Base-by-base conservation (phyloP, 495 filamentous ascomycete genomes). In the Acidomyces sp. region DNA sequence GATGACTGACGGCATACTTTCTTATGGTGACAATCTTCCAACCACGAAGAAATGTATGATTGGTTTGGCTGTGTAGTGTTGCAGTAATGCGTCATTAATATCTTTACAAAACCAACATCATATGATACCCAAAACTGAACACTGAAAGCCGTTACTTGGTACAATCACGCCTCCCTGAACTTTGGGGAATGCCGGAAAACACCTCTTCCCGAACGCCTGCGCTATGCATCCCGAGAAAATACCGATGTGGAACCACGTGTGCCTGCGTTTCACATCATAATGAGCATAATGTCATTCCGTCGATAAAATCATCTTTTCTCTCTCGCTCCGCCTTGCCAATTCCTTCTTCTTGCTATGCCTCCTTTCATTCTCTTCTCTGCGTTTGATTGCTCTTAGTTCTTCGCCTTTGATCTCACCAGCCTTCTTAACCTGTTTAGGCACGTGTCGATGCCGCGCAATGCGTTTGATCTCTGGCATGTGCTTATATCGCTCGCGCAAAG, bases 391-490 rank as follows among this genome's bases (percentile, higher is more conserved):
- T 55, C 68, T 69, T 42, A 95, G 62, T 64, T 96, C 92, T 53
- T 92, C 85, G 43, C 65, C 66, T 73, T 99, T 99, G 57, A 99
- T 99, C 64, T 93, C 88, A 34, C 73, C 78, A 9, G 92, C 90
- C 73, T 95, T 96, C 82, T 93, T 99, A 45, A 99, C 76, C 51
- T 79, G 72, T 71, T 87, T 85, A 17, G 92, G 92, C 49, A 95
- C 60, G 62, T 95, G 88, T 43, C 88, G 72, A 60, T 99, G 92
- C 22, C 86, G 69, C 49, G 74, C 74, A 59, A 99, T 99, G 32
- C 92, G 72, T 42, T 74, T 71, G 47, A 99, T 85, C 64, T 99
- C 86, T 28, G 92, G 92, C 84, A 99, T 92, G 59, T 99, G 92
- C 28, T 71, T 67, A 59, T 88, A 99, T 38, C 90, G 63, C 55